Base-by-base conservation (phyloP, 2,329 filamentous ascomycete genomes). In the Penicillium corylophilum region DNA sequence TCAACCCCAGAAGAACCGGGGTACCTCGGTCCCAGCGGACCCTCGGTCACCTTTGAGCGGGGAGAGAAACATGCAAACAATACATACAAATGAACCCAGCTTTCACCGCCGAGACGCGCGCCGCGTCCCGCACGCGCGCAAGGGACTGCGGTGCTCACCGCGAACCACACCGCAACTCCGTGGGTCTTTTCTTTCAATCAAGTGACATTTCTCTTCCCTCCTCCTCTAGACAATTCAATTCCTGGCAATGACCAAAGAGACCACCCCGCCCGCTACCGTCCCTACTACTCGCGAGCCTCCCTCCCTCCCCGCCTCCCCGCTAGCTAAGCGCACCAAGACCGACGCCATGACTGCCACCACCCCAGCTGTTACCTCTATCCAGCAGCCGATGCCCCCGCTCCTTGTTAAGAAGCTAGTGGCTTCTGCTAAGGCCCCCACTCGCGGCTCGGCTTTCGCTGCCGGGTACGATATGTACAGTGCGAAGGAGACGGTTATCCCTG, bases 391-490 rank as follows among this genome's bases (percentile, higher is more conserved):
- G 29, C 85, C 86, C n/a, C 77, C 86, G 3, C 81, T 96, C 46
- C 83, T 90, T 56, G 85, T 99, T 74, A 93, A 96, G 81, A 91
- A 95, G 74, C 86, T 97, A 53, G 88, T 88, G 8, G 78, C 85
- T 33, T 84, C 87, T 57, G 94, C 87, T n/a, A 83, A 82, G 42
- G 80, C 92, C 22, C 94, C 94, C 10, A 97, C 90, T 0, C 86
- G 93, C 49, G 94, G 94, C 61, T 95, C 89, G 60, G 87, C 86
- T 46, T 92, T 89, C 67, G 90, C 94, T 1, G 94, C 94, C 1
- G 94, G 94, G 31, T 97, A 97, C 76, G 94, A 99, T 73, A 70
- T 99, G 52, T 97, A 96, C 74, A 87, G 79, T 46, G 83, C 90
- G 2, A 83, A 84, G 66, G 83, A 87, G 33, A 87, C 86, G 4